Base-by-base conservation (phyloP, 805 yeast genomes). In the Wickerhamomyces bovis region DNA sequence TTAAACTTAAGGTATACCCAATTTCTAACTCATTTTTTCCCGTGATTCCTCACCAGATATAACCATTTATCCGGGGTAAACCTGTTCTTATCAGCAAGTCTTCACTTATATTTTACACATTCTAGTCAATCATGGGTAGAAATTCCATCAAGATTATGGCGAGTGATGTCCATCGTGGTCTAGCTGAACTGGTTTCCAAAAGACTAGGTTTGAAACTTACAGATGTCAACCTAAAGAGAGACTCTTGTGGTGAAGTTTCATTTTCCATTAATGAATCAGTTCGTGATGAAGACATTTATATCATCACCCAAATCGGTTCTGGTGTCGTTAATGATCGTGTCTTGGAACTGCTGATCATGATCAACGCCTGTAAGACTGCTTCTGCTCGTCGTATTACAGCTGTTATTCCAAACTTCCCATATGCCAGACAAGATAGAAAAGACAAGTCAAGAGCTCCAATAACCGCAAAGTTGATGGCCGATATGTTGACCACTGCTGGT, bases 381-480 rank as follows among this genome's bases (percentile, higher is more conserved):
- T 80, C 88, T 45, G 94, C 92, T 18, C 76, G 94, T 62, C 76
- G 89, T 62, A 83, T 86, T 62, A 85, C 92, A 3, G 94, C 87
- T 7, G 86, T 86, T 16, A 76, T 86, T 53, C 94, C 95, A 44
- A 85, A 81, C 62, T 86, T 84, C 66, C 90, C 90, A 11, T 86
- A 86, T 56, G 94, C 94, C n/a, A 78, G 95, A 70, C 95, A 86
- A 65, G 95, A 86, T 63, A 76, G 88, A 63, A 86, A 86, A 67
- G 95, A 86, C 63, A 86, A 86, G 62, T 78, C 85, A 45, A 75
- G 95, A 64, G 94, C 94, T 16, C 92, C 92, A 44, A 84, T 86
- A 53, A 85, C 94, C 15, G 94, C 94, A 40, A 86, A 86, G 64
- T 72, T 86, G 53, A 81, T 86, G 77, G 94, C 95, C 18, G 85